Base-by-base conservation (phyloP, 2,329 filamentous ascomycete genomes). In the Verticillium albo-atrum region DNA sequence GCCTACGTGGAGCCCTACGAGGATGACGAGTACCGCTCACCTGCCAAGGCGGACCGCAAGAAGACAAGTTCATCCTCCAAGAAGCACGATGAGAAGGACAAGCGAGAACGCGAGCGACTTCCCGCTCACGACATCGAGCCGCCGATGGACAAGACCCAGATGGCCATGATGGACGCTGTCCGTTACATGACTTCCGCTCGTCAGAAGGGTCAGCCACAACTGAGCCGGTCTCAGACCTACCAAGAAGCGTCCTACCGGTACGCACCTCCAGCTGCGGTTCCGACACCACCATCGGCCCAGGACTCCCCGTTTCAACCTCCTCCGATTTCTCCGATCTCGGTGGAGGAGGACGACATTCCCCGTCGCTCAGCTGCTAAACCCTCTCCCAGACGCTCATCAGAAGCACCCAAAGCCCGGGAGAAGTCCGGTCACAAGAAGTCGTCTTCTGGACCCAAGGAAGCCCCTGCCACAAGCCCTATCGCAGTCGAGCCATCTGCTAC, bases 1-100 rank as follows among this genome's bases (percentile, higher is more conserved):
- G 66, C 69, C 5, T 75, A 75, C 42, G 70, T 73, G n/a, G 75
- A 77, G 60, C 60, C 64, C 1, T 70, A 67, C 15, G 70, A 72
- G 1, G 73, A 73, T 1, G 73, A 75, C 1, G 61, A 63, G 14
- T 60, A 61, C 2, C 25, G 56, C 3, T 55, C 26, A 2, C 10
- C 55, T 32, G 35, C 65, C 57, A 71, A 70, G 63, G 64, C 69
- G 0, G 72, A 75, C 50, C 74, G 75, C 68, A 77, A 77, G 66
- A 75, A 75, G 65, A 70, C 70, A 42, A 65, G 69, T 23, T 68
- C 64, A 53, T 72, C 69, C 28, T 55, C 58, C 65, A 76, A 73
- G 62, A 75, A 75, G 65, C 68, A 75, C 60, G 74, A 77, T 14
- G 62, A 64, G 3, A 55, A 62, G 56, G 58, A 62, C 14, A 58